Evolutionary conservation across 768 basidiomycete species (phyloP).

Genomic region (Tulasnella sp.): DNA sequence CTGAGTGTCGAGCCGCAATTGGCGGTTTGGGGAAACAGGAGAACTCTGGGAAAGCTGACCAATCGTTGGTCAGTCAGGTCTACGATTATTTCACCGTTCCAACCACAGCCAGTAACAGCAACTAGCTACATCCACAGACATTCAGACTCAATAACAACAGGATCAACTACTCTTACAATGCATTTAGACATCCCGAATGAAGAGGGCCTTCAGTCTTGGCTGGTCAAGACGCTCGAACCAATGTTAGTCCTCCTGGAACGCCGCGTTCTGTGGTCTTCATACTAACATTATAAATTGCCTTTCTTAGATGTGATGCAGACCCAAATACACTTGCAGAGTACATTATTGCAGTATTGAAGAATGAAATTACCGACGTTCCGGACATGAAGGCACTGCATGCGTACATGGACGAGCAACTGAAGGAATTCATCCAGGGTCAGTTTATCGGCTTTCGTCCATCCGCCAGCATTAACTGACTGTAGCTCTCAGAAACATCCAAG

Average conservation of each 20-base stretch:
- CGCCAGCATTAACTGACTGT: neutral
- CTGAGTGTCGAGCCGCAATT: too few relatives aligned
- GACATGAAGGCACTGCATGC: conserved; percentile 71
- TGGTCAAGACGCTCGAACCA: conserved; percentile 78
- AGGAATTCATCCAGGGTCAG: conserved; percentile 79
- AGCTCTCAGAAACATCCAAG: conserved; percentile 42
- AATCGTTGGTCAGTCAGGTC: neutral
- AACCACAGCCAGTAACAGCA: neutral
- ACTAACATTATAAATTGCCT: neutral
- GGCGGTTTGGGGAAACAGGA: too few relatives aligned
- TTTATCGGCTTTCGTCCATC: neutral
- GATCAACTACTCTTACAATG: neutral
- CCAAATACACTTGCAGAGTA: conserved; percentile 90
- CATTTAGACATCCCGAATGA: conserved; percentile 24
- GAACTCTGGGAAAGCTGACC: neutral
- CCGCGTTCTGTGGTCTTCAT: conserved; percentile 3
- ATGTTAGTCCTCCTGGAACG: conserved; percentile 44
- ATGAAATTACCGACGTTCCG: conserved; percentile 42
- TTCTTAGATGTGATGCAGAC: conserved; percentile 84
- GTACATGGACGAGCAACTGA: conserved; percentile 63
- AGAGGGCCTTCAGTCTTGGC: conserved; percentile 72
- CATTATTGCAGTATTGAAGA: conserved; percentile 83
- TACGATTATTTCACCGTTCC: neutral
- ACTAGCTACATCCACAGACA: neutral
- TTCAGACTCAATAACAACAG: neutral